phyloP scores from a whole-genome alignment of 495 filamentous ascomycete species.

The Sphaerosporella brunnea region DNA sequence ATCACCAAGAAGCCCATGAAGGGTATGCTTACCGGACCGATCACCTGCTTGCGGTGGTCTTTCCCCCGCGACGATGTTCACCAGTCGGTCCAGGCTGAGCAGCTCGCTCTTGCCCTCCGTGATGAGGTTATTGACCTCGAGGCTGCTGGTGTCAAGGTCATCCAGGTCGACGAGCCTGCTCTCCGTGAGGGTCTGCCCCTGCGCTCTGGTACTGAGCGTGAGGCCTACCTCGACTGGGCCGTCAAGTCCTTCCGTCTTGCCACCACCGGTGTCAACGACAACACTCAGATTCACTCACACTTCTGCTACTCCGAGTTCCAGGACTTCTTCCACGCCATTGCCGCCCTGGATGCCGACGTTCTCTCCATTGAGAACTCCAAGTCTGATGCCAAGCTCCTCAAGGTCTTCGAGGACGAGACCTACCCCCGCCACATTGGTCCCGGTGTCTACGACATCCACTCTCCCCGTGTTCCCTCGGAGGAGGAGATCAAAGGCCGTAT shows the following conservation, averaged over 20 bases:
- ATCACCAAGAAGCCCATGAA: slow-evolving; percentile 95
- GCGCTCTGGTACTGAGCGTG: slow-evolving; percentile 74
- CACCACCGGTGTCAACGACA: slow-evolving; percentile 74
- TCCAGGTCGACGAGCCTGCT: slow-evolving; percentile 98
- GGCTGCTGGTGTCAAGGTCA: slow-evolving; percentile 85
- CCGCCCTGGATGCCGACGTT: slow-evolving; percentile 92
- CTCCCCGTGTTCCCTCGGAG: slow-evolving; percentile 82
- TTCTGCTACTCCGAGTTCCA: slow-evolving; percentile 99
- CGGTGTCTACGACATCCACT: slow-evolving; percentile 99
- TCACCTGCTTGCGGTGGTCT: slow-evolving; percentile 97
- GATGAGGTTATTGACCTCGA: slow-evolving; percentile 98
- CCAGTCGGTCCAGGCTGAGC: slow-evolving; percentile 95
- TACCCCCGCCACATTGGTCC: slow-evolving; percentile 96
- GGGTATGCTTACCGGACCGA: slow-evolving; percentile 98
- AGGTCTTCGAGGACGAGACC: slow-evolving; percentile 91
- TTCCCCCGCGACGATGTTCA: slow-evolving; percentile 99
- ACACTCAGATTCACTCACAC: slow-evolving; percentile 97
- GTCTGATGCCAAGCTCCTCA: slow-evolving; percentile 95
- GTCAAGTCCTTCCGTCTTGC: slow-evolving; percentile 93
- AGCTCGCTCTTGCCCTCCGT: slow-evolving; percentile 91
- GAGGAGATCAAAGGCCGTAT: slow-evolving; percentile 95
- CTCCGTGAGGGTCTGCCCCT: slow-evolving; percentile 98
- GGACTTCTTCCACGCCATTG: slow-evolving; percentile 99
- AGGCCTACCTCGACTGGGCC: slow-evolving; percentile 89
- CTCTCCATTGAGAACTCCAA: slow-evolving; percentile 99